phyloP scores from a whole-genome alignment of 1,284 basidiomycete genomes.

The Melampsora americana region DNA sequence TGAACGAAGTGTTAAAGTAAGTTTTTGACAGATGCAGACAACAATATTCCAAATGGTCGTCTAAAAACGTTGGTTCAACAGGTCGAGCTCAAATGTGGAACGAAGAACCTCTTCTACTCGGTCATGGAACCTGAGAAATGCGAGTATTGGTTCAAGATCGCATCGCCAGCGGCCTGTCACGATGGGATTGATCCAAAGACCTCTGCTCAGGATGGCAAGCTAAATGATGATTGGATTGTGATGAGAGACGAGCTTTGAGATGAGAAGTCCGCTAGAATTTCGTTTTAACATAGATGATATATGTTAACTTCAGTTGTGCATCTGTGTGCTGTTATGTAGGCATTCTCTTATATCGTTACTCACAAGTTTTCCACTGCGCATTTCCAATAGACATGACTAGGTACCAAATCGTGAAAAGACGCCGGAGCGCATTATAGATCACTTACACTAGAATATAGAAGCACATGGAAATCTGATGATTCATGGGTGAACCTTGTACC shows the following conservation, averaged over 20 bases:
- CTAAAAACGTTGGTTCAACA: slow-evolving; percentile 52
- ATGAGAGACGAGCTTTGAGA: slow-evolving; percentile 77
- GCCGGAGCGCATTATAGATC: too few relatives aligned
- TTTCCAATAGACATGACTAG: too few relatives aligned
- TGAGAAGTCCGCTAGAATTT: slow-evolving; percentile 66
- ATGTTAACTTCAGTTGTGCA: slow-evolving; percentile 89
- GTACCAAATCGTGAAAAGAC: too few relatives aligned
- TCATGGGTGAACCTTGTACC: too few relatives aligned
- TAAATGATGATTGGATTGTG: slow-evolving; percentile 91
- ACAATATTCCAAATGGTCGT: background rate
- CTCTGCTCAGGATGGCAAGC: slow-evolving; percentile 83
- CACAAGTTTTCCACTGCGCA: too few relatives aligned
- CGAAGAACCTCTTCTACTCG: slow-evolving; percentile 74
- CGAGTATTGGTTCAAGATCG: slow-evolving; percentile 84
- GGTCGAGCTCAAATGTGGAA: slow-evolving; percentile 79
- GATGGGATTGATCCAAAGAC: slow-evolving; percentile 55
- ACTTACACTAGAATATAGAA: too few relatives aligned
- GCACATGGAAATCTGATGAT: too few relatives aligned
- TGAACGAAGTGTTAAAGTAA: slow-evolving; percentile 70
- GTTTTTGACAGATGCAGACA: background rate
- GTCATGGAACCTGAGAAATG: slow-evolving; percentile 94
- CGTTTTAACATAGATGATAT: slow-evolving; percentile 79
- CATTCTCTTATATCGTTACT: too few relatives aligned
- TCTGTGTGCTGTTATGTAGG: slow-evolving; percentile 56
- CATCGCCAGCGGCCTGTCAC: slow-evolving; percentile 79